Evolutionary conservation across 2,329 filamentous ascomycete genomes (phyloP).

Genomic region (Metarhizium anisopliae): DNA sequence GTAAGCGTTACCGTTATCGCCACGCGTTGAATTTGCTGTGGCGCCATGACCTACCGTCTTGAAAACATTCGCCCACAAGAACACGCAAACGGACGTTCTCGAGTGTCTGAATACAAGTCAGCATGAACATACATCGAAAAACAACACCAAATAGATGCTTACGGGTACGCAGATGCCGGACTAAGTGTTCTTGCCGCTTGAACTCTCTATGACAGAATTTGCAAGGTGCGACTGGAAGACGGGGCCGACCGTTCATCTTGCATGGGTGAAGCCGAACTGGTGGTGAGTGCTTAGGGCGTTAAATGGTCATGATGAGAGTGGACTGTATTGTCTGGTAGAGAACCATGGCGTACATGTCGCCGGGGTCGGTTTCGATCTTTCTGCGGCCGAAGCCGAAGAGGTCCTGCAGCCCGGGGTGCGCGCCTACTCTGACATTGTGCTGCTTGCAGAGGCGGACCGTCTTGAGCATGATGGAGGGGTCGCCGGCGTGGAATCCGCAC

Average conservation of each 20-base stretch:
- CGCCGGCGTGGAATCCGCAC: constrained; percentile 51
- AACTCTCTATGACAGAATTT: constrained; percentile 21
- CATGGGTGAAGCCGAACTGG: not conserved
- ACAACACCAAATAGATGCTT: constrained; percentile 1
- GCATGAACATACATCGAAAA: no score
- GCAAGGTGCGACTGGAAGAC: constrained; percentile 15
- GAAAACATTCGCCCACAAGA: constrained; percentile 20
- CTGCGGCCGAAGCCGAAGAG: constrained; percentile 56
- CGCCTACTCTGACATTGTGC: constrained; percentile 47
- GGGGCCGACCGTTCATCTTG: constrained; percentile 10
- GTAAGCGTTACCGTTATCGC: not conserved
- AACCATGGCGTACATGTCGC: constrained; percentile 47
- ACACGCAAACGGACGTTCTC: constrained; percentile 22
- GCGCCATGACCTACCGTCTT: constrained; percentile 15
- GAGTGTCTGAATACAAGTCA: constrained; percentile 14
- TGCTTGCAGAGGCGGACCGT: constrained; percentile 50
- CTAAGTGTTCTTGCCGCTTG: constrained; percentile 21
- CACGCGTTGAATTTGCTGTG: not conserved
- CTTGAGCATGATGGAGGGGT: constrained; percentile 55
- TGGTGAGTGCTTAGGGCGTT: not conserved
- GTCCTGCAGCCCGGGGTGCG: constrained; percentile 57
- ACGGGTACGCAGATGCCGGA: constrained; percentile 23
- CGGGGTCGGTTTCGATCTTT: constrained; percentile 48
- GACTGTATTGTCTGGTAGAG: constrained; percentile 43
- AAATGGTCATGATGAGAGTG: not conserved